These are phyloP conservation scores for Didymella lethalis DNA, from an alignment of 2,329 filamentous ascomycete genomes.

Conservation along the genomic window DNA sequence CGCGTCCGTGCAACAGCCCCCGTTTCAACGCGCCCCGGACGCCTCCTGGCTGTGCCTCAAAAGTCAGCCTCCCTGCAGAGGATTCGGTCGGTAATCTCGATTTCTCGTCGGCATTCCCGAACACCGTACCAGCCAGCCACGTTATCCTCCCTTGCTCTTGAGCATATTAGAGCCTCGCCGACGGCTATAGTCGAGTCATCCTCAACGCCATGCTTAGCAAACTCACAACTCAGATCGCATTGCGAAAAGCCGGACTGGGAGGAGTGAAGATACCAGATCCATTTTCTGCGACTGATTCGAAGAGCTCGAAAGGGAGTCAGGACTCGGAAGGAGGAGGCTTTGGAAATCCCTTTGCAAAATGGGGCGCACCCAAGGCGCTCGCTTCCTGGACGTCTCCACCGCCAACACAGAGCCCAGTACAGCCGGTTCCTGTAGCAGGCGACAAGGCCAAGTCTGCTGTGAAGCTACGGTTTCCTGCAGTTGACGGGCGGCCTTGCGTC, in stretches of 20 bases:
- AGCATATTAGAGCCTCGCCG: conserved; percentile 1
- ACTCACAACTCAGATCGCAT: conserved; percentile 65
- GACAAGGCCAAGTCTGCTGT: conserved; percentile 37
- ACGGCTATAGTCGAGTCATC: conserved; percentile 1
- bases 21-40: conserved; percentile 20
- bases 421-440: conserved; percentile 38
- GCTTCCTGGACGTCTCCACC: conserved; percentile 47
- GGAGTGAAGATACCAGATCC: conserved; percentile 56
- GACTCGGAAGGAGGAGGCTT: conserved; percentile 31
- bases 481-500: conserved; percentile 42
- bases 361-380: conserved; percentile 44
- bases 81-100: conserved; percentile 3
- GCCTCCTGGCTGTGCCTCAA: conserved; percentile 19
- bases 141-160: background rate
- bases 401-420: conserved; percentile 36
- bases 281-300: conserved; percentile 35
- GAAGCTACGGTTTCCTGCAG: conserved; percentile 44
- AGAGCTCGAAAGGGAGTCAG: conserved; percentile 38
- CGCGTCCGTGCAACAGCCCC: conserved; percentile 23
- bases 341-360: conserved; percentile 48
- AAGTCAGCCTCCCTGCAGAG: conserved; percentile 6
- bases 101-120: conserved; percentile 4
- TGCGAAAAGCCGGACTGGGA: conserved; percentile 65
- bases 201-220: conserved; percentile 60
- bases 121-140: conserved; percentile 4